These are phyloP conservation scores for Panaeolus papilionaceus DNA, from an alignment of 768 basidiomycete species.

Conservation along the genomic window DNA sequence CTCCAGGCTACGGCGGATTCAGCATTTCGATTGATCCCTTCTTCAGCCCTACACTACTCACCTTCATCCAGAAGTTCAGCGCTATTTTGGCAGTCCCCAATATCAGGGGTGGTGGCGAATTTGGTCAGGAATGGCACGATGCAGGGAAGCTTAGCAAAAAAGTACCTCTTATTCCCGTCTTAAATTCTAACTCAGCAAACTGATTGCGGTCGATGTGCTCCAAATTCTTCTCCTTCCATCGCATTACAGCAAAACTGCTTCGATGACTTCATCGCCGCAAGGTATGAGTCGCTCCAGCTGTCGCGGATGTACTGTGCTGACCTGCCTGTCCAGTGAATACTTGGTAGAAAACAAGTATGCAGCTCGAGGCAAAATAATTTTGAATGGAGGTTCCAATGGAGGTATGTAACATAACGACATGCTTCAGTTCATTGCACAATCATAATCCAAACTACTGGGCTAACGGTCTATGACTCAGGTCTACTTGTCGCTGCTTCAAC, in stretches of 20 bases:
- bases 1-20: slow-evolving; percentile 82
- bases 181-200: slow-evolving; percentile 16
- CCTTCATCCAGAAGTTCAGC: slow-evolving; percentile 74
- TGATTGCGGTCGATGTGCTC: neutral
- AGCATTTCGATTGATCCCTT: slow-evolving; percentile 72
- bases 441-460: neutral
- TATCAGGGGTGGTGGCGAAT: slow-evolving; percentile 77
- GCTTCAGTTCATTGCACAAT: neutral
- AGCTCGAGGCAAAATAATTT: slow-evolving; percentile 71
- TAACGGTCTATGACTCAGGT: slow-evolving; percentile 44
- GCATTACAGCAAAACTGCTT: slow-evolving; percentile 67
- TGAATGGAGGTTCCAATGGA: slow-evolving; percentile 85
- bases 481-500: slow-evolving; percentile 86
- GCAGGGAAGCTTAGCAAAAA: slow-evolving; percentile 76
- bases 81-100: slow-evolving; percentile 65
- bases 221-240: neutral
- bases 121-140: slow-evolving; percentile 86
- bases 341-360: slow-evolving; percentile 77
- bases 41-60: slow-evolving; percentile 75
- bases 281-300: slow-evolving; percentile 43
- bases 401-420: slow-evolving; percentile 44
- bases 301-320: slow-evolving; percentile 8
- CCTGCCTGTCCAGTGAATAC: slow-evolving; percentile 53
- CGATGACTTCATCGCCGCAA: slow-evolving; percentile 83
- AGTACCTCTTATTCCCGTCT: slow-evolving; percentile 39